Evolutionary conservation across 768 basidiomycete genomes (phyloP).

Genomic region (Lactifluus rugatus): DNA sequence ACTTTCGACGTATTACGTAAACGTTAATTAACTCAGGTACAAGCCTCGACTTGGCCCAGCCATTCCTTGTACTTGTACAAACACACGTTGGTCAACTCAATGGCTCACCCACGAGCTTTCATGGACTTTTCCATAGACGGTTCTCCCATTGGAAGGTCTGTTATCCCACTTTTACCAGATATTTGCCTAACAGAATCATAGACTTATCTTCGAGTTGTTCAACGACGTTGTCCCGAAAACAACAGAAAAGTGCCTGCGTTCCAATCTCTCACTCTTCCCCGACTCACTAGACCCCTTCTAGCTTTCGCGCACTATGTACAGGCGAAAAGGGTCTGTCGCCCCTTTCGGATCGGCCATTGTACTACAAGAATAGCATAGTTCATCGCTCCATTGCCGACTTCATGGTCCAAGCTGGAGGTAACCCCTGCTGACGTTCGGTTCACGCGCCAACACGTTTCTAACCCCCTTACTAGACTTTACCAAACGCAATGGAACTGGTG

Average conservation of each 20-base stretch:
- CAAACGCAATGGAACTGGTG: constrained; percentile 68
- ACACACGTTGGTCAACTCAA: too few relatives aligned
- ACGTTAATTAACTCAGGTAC: neutral
- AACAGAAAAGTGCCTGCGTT: constrained; percentile 56
- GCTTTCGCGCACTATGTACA: constrained; percentile 80
- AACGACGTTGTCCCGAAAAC: constrained; percentile 66
- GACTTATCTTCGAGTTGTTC: constrained; percentile 69
- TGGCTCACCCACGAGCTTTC: constrained; percentile 56
- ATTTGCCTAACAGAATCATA: constrained; percentile 24
- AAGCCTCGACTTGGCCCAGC: too few relatives aligned
- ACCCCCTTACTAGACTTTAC: constrained; percentile 50
- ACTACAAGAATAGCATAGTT: constrained; percentile 71
- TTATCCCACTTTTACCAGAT: neutral
- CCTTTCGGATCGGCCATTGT: constrained; percentile 55
- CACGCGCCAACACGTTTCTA: neutral
- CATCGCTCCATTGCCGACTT: constrained; percentile 73
- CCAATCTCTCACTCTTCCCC: neutral
- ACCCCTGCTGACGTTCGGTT: constrained; percentile 16
- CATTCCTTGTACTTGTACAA: too few relatives aligned
- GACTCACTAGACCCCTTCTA: constrained; percentile 25
- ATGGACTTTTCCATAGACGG: constrained; percentile 51
- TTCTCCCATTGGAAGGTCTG: constrained; percentile 47
- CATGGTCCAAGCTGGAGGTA: constrained; percentile 77
- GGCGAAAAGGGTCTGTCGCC: constrained; percentile 73
- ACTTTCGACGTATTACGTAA: neutral